Evolutionary conservation across 2,329 filamentous ascomycete species (phyloP).

Genomic region (Microdochium trichocladiopsis): DNA sequence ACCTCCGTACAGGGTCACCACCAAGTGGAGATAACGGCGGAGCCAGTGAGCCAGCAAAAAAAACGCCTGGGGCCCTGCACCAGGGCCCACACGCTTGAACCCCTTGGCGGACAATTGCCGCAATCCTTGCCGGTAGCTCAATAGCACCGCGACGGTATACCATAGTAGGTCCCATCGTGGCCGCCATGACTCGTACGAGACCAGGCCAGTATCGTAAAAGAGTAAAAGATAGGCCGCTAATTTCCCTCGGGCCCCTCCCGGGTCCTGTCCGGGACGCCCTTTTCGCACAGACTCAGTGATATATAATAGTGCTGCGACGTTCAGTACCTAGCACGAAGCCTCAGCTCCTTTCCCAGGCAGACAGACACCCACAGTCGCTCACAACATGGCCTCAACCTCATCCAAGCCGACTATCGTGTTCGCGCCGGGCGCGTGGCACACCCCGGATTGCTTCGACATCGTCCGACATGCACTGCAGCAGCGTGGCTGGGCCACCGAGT

Average conservation of each 20-base stretch:
- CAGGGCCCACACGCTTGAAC: background rate
- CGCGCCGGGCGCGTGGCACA: conserved; percentile 26
- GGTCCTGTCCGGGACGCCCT: background rate
- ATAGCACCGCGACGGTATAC: background rate
- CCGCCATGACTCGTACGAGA: background rate
- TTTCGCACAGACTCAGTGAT: background rate
- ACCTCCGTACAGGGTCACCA: background rate
- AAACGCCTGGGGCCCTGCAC: background rate
- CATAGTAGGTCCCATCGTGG: background rate
- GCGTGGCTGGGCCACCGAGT: conserved; percentile 17
- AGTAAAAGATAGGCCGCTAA: background rate
- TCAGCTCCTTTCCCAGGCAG: background rate
- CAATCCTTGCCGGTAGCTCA: background rate
- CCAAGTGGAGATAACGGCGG: background rate
- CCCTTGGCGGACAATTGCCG: background rate
- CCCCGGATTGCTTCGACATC: conserved; percentile 15
- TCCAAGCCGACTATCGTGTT: conserved; percentile 19
- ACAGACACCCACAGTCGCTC: background rate
- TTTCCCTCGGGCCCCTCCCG: background rate
- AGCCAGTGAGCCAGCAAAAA: background rate
- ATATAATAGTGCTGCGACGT: background rate
- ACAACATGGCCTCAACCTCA: background rate
- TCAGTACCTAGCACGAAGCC: background rate
- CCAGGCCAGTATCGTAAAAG: background rate
- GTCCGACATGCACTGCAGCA: conserved; percentile 16